Base-by-base conservation (phyloP, 768 basidiomycete genomes). In the Boletus tomentosulus region DNA sequence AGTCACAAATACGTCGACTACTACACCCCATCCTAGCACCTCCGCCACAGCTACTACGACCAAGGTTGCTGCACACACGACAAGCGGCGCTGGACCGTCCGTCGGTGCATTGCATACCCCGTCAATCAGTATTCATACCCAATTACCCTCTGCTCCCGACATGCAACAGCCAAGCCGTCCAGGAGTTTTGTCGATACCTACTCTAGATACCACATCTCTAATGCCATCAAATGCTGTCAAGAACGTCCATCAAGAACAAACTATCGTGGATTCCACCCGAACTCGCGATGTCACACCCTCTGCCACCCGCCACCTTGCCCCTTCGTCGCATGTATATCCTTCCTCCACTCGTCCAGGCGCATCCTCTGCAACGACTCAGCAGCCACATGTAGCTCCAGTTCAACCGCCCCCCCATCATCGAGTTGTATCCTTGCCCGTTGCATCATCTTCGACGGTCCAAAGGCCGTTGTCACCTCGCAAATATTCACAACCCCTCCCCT, bases 361-460 rank as follows among this genome's bases (percentile, higher is more conserved):
- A 33, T 56, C 63, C 33, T 56, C 61, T 39, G 33, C 63, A 53
- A 53, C 31, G 42, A 61, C 51, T 49, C 61, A 59, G 53, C 66
- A 60, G n/a, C 54, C 51, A 47, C 56, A 65, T 51, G 58, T 61
- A 57, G 42, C 53, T 35, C 51, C 64, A 54, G 46, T 42, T 12
- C 71, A 67, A 54, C 51, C 57, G 9, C 49, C 56, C 39, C 39
- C 44, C 43, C 76, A 77, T 52, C 57, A 72, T 28, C 74, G 72
- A 55, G 63, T 70, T 55, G 66, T 61, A 61, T 76, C 76, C 25
- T 50, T 74, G 43, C 76, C 74, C 35, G 55, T 53, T 12, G 44
- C 62, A 41, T 41, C 67, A 6, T 58, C 61, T 37, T 46, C 61
- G 6, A 38, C 55, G 12, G 46, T 28, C 7, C 66, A 59, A 54